These are phyloP conservation scores for Westerdykella sp. DNA, from an alignment of 2,329 filamentous ascomycete species.

Conservation along the genomic window DNA sequence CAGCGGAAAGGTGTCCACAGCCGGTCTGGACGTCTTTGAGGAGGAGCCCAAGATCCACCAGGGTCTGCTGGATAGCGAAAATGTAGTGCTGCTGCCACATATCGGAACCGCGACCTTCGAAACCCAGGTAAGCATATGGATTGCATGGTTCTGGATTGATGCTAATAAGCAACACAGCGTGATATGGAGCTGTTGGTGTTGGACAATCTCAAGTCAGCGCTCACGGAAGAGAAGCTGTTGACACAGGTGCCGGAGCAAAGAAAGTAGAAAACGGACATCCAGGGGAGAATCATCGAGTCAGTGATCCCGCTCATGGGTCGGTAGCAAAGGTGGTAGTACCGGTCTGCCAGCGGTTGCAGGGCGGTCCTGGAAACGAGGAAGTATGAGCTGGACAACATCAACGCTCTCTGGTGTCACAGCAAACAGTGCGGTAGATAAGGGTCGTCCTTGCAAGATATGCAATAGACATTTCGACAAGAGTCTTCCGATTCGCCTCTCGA, in stretches of 20 bases:
- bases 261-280: slow-evolving; percentile 27
- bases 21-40: slow-evolving; percentile 54
- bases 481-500: no score
- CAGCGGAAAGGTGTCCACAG: slow-evolving; percentile 49
- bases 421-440: no score
- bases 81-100: slow-evolving; percentile 53
- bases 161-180: slow-evolving; percentile 20
- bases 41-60: slow-evolving; percentile 51
- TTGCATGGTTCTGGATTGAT: background rate
- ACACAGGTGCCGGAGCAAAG: slow-evolving; percentile 59
- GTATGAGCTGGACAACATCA: no score
- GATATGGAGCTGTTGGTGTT: slow-evolving; percentile 57
- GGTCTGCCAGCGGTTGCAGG: no score
- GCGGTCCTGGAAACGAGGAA: no score
- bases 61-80: slow-evolving; percentile 45
- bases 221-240: slow-evolving; percentile 52
- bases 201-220: slow-evolving; percentile 51
- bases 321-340: no score
- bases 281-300: no score
- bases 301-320: no score
- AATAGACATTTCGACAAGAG: no score
- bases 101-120: slow-evolving; percentile 56
- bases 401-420: no score
- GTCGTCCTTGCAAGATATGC: no score
- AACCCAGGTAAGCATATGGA: slow-evolving; percentile 43